A percentile compares a stretch with the other conserved stretches of the same genome.
These are phyloP conservation scores for Alternaria conjuncta DNA, from an alignment of 2,329 filamentous ascomycete species.

Conservation along the genomic window DNA sequence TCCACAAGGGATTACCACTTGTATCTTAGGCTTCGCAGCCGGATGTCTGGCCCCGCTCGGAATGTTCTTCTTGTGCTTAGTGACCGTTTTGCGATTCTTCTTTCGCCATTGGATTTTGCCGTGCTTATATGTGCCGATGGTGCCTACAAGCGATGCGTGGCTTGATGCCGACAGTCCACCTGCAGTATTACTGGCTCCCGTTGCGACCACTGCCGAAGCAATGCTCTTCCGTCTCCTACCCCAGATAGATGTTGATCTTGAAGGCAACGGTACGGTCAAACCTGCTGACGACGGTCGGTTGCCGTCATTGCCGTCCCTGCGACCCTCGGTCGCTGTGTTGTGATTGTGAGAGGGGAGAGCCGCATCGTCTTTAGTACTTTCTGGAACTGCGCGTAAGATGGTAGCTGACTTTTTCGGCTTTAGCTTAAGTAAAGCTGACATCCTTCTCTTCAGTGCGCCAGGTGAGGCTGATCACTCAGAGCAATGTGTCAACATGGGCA, in stretches of 20 bases:
- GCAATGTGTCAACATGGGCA: not conserved
- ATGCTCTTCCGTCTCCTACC: slow-evolving; percentile 27
- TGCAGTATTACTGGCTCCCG: slow-evolving; percentile 13
- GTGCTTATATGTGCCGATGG: slow-evolving; percentile 55
- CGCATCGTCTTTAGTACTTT: slow-evolving; percentile 24
- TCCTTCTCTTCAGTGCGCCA: slow-evolving; percentile 20
- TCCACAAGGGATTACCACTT: slow-evolving; percentile 46
- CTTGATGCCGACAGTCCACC: slow-evolving; percentile 34
- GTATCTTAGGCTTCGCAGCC: slow-evolving; percentile 41
- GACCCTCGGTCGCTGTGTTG: slow-evolving; percentile 38
- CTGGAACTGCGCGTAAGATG: slow-evolving; percentile 47
- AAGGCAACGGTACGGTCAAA: slow-evolving; percentile 20
- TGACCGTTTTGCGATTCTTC: slow-evolving; percentile 12
- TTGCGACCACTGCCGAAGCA: slow-evolving; percentile 19
- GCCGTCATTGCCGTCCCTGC: slow-evolving; percentile 32
- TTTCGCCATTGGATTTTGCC: slow-evolving; percentile 52
- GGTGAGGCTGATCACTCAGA: slow-evolving; percentile 10
- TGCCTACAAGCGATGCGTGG: slow-evolving; percentile 32
- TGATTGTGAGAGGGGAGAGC: slow-evolving; percentile 47
- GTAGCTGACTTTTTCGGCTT: slow-evolving; percentile 34
- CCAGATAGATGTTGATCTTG: slow-evolving; percentile 21
- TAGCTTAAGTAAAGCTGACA: slow-evolving; percentile 29
- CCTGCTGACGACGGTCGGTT: slow-evolving; percentile 26
- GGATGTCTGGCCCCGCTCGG: slow-evolving; percentile 23
- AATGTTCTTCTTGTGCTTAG: slow-evolving; percentile 13